Percentiles rank a stretch among this genome's conserved stretches.
phyloP scores from a whole-genome alignment of 257 asterid genomes.

The Thymus quinquecostatus region DNA sequence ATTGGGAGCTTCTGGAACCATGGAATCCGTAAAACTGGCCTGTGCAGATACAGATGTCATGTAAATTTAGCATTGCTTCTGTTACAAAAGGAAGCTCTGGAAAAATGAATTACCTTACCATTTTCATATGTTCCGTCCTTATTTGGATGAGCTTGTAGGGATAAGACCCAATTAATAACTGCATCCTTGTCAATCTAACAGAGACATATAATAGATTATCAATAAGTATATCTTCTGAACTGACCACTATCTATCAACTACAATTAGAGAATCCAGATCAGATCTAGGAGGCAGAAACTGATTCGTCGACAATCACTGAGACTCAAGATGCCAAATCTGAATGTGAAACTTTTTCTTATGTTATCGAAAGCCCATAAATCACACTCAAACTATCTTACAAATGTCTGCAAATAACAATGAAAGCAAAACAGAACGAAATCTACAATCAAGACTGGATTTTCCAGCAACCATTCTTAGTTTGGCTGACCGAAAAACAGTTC shows the following conservation, averaged over 20 bases:
- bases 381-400: background rate
- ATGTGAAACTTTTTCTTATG: background rate
- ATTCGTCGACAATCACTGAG: background rate
- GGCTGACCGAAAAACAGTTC: background rate
- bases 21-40: slow-evolving; percentile 96
- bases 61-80: slow-evolving; percentile 24
- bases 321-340: background rate
- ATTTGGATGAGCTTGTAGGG: slow-evolving; percentile 79
- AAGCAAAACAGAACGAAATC: slow-evolving; percentile 2
- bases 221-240: slow-evolving; percentile 5
- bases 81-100: background rate
- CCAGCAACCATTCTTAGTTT: slow-evolving; percentile 18
- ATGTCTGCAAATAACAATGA: background rate
- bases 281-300: background rate
- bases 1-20: slow-evolving; percentile 95
- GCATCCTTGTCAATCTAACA: slow-evolving; percentile 75
- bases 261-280: slow-evolving; percentile 1
- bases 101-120: slow-evolving; percentile 52
- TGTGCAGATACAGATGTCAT: slow-evolving; percentile 35
- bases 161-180: slow-evolving; percentile 80
- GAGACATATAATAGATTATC: slow-evolving; percentile 20
- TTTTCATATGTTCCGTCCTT: slow-evolving; percentile 48
- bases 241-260: background rate
- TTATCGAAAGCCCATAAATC: slow-evolving; percentile 5
- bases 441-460: background rate